Evolutionary conservation across 257 asterid genomes (phyloP).

Genomic region (Petrea volubilis): DNA sequence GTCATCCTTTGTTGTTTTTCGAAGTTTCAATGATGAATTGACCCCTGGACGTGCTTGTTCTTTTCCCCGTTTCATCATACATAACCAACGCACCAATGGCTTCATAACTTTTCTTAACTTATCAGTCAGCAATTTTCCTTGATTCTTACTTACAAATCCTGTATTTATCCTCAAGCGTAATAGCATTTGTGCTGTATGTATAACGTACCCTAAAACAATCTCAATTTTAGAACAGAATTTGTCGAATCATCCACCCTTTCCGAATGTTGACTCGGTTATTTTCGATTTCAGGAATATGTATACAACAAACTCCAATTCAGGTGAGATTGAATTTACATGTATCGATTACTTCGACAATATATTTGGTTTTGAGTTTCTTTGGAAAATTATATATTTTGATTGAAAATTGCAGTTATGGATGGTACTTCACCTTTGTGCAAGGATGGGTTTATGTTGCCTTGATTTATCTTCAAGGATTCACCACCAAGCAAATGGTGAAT

Average conservation of each 20-base stretch:
- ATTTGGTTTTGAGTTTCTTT: neutral
- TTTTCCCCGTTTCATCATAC: neutral
- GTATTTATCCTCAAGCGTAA: no score
- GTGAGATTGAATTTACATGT: constrained; percentile 33
- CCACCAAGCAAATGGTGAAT: constrained; percentile 89
- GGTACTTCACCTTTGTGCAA: constrained; percentile 96
- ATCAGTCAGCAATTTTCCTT: no score
- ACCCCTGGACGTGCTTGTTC: neutral
- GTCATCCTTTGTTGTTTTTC: neutral
- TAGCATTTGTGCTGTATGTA: no score
- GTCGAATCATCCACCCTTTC: neutral
- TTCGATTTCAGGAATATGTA: constrained; percentile 77
- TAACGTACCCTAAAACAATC: neutral
- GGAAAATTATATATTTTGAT: neutral
- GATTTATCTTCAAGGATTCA: constrained; percentile 81
- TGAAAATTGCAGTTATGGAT: constrained; percentile 73
- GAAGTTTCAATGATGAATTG: neutral
- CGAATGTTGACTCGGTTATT: neutral
- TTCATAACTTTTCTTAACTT: neutral
- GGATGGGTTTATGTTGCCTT: constrained; percentile 85
- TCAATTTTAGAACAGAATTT: neutral
- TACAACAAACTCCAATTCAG: constrained; percentile 95
- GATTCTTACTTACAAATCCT: no score
- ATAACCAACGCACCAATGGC: neutral
- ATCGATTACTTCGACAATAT: neutral